These are phyloP conservation scores for Scytalidium sp. DNA, from an alignment of 2,329 filamentous ascomycete species.

Conservation along the genomic window DNA sequence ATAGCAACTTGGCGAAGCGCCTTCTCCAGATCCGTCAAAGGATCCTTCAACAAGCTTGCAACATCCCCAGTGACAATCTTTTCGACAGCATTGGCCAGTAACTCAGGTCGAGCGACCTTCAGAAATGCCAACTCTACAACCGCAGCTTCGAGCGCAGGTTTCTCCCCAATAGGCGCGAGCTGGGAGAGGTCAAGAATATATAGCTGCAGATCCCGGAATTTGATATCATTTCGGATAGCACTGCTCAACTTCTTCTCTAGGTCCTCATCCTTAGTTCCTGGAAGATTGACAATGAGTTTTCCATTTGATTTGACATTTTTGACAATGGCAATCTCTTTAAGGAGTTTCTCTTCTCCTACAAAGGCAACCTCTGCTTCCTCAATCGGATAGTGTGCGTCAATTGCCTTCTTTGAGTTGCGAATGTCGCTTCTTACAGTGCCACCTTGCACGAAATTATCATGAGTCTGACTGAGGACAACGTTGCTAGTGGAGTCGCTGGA, in stretches of 20 bases:
- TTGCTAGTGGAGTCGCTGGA: constrained; percentile 71
- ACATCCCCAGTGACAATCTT: constrained; percentile 63
- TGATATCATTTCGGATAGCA: constrained; percentile 67
- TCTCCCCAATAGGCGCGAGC: constrained; percentile 65
- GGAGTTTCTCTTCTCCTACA: constrained; percentile 74
- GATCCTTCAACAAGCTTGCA: constrained; percentile 46
- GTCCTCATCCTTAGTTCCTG: constrained; percentile 82
- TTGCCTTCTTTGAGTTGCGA: constrained; percentile 74
- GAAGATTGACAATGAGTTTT: constrained; percentile 71
- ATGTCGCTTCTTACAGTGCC: constrained; percentile 83
- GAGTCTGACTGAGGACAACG: constrained; percentile 59
- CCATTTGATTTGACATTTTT: constrained; percentile 67
- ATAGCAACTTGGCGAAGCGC: constrained; percentile 72
- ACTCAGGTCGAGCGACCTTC: constrained; percentile 66
- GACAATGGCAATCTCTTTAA: constrained; percentile 74
- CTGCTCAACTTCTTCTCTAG: constrained; percentile 81
- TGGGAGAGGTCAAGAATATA: constrained; percentile 71
- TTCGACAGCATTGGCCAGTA: constrained; percentile 58
- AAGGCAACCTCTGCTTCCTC: constrained; percentile 76
- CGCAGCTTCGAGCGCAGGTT: constrained; percentile 58
- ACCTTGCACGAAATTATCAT: constrained; percentile 67
- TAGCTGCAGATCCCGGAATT: constrained; percentile 67
- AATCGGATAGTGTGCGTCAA: constrained; percentile 82
- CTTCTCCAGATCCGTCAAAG: constrained; percentile 65
- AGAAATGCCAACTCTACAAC: constrained; percentile 82